Conservation (phyloP, 73 alveolate species). For the Chromera velia region DNA sequence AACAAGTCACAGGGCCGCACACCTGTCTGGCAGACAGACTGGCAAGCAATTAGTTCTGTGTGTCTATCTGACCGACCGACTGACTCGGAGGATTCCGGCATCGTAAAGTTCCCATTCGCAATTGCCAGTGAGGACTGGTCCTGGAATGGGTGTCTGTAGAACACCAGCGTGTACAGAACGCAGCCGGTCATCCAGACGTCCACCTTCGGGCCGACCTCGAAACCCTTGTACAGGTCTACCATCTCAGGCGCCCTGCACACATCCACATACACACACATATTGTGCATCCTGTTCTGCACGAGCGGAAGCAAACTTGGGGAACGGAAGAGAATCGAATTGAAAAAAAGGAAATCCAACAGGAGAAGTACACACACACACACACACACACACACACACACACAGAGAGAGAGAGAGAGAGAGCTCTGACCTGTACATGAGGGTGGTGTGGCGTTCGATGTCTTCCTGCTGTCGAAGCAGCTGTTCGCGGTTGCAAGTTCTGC, state of each 20-base stretch:
- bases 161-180: slow-evolving; percentile 64
- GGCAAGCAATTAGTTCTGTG: neutral
- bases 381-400: too few species aligned
- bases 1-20: neutral
- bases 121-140: slow-evolving; percentile 60
- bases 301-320: too few species aligned
- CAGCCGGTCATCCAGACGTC: slow-evolving; percentile 72
- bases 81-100: slow-evolving; percentile 15
- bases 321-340: too few species aligned
- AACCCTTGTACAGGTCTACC: slow-evolving; percentile 62
- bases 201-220: slow-evolving; percentile 51
- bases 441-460: slow-evolving; percentile 58
- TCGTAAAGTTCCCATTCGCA: slow-evolving; percentile 49
- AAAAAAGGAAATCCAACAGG: too few species aligned
- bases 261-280: too few species aligned
- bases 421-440: slow-evolving; percentile 55
- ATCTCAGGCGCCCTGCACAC: slow-evolving; percentile 73
- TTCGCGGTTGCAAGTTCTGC: slow-evolving; percentile 29
- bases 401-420: too few species aligned
- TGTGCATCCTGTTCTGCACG: too few species aligned
- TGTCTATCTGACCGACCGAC: neutral
- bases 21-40: neutral
- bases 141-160: slow-evolving; percentile 68
- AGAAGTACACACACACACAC: too few species aligned
- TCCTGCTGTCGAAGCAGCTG: slow-evolving; percentile 20